Conservation (phyloP, 2,329 filamentous ascomycete genomes). For the Neonectria neomacrospora region DNA sequence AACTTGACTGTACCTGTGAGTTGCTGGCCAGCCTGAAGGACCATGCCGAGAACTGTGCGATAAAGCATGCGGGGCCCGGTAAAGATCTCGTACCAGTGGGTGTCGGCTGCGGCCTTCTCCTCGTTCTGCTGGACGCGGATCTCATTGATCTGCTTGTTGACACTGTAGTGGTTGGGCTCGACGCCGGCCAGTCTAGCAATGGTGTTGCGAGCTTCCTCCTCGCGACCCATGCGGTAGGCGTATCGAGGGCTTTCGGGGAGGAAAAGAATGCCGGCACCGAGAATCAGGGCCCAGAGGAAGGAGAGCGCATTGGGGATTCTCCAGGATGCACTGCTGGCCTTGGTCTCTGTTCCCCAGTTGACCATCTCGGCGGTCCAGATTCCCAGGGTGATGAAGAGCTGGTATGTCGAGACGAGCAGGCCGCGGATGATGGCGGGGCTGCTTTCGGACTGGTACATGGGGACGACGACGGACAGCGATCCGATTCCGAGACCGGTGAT, state of each 20-base stretch:
- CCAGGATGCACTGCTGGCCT: conserved; percentile 64
- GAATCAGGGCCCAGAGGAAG: conserved; percentile 65
- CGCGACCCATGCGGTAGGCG: conserved; percentile 58
- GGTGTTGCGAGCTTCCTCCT: conserved; percentile 59
- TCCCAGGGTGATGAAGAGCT: conserved; percentile 76
- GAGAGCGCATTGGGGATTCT: conserved; percentile 69
- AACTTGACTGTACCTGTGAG: conserved; percentile 62
- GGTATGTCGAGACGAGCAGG: conserved; percentile 71
- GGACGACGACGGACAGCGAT: conserved; percentile 70
- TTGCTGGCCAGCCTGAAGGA: conserved; percentile 74
- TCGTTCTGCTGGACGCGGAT: conserved; percentile 64
- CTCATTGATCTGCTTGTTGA: conserved; percentile 61
- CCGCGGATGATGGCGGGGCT: conserved; percentile 73
- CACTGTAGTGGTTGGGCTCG: conserved; percentile 51
- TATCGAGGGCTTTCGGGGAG: conserved; percentile 67
- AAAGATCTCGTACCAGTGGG: conserved; percentile 69
- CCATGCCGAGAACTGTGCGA: conserved; percentile 70
- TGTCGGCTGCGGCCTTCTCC: conserved; percentile 56
- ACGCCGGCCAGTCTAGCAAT: conserved; percentile 61
- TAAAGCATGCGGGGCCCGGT: conserved; percentile 74
- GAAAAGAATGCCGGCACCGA: conserved; percentile 61
- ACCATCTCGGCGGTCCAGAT: conserved; percentile 69
- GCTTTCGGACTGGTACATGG: conserved; percentile 76
- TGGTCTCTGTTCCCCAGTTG: conserved; percentile 69
- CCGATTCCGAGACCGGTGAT: conserved; percentile 76